phyloP scores from a whole-genome alignment of 2,329 filamentous ascomycete genomes.

The Clonostachys rhizophaga region DNA sequence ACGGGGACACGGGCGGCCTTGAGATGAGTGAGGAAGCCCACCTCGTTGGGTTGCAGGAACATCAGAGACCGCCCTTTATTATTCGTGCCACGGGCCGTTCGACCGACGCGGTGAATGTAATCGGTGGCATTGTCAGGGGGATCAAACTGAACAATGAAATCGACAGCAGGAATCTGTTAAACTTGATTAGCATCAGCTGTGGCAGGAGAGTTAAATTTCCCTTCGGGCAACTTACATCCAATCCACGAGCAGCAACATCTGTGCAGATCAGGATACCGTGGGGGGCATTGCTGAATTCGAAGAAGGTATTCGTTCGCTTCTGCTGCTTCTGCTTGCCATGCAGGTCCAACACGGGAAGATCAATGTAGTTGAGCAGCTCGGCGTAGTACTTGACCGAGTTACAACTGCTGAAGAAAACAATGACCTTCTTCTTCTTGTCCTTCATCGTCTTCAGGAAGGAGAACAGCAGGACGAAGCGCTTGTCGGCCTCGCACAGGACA shows the following conservation, averaged over 20 bases:
- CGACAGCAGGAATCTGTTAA: constrained; percentile 76
- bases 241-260: constrained; percentile 88
- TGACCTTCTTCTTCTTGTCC: constrained; percentile 93
- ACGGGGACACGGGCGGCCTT: constrained; percentile 90
- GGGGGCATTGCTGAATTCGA: constrained; percentile 78
- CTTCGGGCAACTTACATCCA: constrained; percentile 60
- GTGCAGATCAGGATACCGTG: constrained; percentile 91
- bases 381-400: constrained; percentile 94
- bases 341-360: constrained; percentile 79
- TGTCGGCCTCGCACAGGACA: constrained; percentile 87
- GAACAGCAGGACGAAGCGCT: constrained; percentile 89
- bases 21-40: constrained; percentile 87
- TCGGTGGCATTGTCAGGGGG: constrained; percentile 86
- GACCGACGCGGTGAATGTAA: constrained; percentile 94
- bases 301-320: constrained; percentile 98
- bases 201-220: background rate
- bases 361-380: constrained; percentile 95
- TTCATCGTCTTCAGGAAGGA: constrained; percentile 77
- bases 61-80: constrained; percentile 84
- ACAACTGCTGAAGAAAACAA: constrained; percentile 92
- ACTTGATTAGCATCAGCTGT: background rate
- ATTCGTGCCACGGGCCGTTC: constrained; percentile 81
- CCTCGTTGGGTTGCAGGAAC: constrained; percentile 91
- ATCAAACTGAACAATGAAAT: constrained; percentile 96
- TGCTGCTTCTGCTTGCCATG: constrained; percentile 98